phyloP scores from a whole-genome alignment of 2,329 filamentous ascomycete genomes.

The Mycosphaerelloides madeirae region DNA sequence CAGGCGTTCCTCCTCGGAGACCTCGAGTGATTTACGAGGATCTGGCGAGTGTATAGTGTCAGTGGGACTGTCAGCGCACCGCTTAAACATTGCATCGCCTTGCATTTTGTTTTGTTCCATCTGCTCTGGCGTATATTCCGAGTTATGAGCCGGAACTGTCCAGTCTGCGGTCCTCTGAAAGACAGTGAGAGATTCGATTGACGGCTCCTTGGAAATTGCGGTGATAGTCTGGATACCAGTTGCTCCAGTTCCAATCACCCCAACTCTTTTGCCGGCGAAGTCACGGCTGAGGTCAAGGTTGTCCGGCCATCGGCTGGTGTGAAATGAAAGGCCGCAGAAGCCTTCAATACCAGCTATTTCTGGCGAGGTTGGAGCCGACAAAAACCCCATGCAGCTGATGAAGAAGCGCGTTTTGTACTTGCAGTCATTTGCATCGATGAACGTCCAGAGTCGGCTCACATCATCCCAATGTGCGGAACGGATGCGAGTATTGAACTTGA shows the following conservation, averaged over 20 bases:
- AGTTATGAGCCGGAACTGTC: conserved; percentile 49
- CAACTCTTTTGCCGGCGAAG: conserved; percentile 33
- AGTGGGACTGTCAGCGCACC: conserved; percentile 2
- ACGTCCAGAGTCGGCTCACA: conserved; percentile 8
- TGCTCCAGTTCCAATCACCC: conserved; percentile 39
- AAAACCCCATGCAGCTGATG: conserved; percentile 32
- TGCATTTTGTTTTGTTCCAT: conserved; percentile 44
- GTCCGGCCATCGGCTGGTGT: conserved; percentile 4
- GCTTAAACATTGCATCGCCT: conserved; percentile 37
- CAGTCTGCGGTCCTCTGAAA: conserved; percentile 65
- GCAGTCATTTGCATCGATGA: conserved; percentile 6
- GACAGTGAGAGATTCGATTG: conserved; percentile 44
- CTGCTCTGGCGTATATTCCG: conserved; percentile 46
- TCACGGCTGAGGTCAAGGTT: conserved; percentile 7
- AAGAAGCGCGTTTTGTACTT: conserved; percentile 25
- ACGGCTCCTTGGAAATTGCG: conserved; percentile 23
- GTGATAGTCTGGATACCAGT: conserved; percentile 36
- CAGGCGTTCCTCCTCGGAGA: conserved; percentile 5
- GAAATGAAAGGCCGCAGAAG: conserved; percentile 31
- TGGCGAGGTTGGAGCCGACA: conserved; percentile 25
- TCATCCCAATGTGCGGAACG: conserved; percentile 13
- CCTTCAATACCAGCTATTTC: conserved; percentile 29
- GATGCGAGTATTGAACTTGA: conserved; percentile 53
- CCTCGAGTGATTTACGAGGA: conserved; percentile 5
- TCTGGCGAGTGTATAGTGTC: conserved; percentile 9